Conservation (phyloP, 2,329 filamentous ascomycete species). For the Claviceps pusilla region DNA sequence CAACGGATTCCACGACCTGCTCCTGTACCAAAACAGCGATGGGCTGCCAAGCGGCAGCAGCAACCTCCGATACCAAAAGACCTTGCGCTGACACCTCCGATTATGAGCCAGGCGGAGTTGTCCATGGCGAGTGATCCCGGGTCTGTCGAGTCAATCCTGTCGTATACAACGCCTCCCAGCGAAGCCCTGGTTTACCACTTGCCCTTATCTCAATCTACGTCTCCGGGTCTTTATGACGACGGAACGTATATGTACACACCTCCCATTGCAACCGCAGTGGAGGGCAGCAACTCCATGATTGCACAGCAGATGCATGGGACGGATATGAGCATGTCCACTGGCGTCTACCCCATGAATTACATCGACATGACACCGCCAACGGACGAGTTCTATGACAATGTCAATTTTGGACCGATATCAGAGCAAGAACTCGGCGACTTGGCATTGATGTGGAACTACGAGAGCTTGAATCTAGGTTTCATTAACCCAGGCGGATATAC, state of each 20-base stretch:
- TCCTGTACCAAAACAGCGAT: constrained; percentile 1
- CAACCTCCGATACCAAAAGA: constrained; percentile 2
- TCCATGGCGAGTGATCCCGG: constrained; percentile 1
- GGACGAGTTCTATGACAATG: constrained; percentile 5
- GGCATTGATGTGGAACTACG: constrained; percentile 20
- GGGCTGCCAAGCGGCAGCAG: background rate
- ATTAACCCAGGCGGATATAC: constrained; percentile 8
- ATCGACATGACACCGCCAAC: constrained; percentile 7
- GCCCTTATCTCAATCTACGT: background rate
- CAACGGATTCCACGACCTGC: constrained; percentile 8
- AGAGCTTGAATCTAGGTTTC: constrained; percentile 19
- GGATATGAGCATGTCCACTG: background rate
- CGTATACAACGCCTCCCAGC: constrained; percentile 5
- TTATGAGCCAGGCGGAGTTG: background rate
- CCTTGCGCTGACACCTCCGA: constrained; percentile 6
- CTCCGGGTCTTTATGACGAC: background rate
- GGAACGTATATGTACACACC: background rate
- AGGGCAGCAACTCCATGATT: background rate
- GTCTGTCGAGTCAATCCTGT: background rate
- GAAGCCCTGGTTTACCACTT: background rate
- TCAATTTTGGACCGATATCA: constrained; percentile 14
- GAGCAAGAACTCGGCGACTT: constrained; percentile 20
- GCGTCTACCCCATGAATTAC: constrained; percentile 1
- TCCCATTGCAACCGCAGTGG: background rate
- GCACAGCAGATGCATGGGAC: constrained; percentile 1